Percentiles rank a stretch among this genome's conserved stretches.
phyloP scores from a whole-genome alignment of 345 rosid species.

The Citrus mangshanensis region DNA sequence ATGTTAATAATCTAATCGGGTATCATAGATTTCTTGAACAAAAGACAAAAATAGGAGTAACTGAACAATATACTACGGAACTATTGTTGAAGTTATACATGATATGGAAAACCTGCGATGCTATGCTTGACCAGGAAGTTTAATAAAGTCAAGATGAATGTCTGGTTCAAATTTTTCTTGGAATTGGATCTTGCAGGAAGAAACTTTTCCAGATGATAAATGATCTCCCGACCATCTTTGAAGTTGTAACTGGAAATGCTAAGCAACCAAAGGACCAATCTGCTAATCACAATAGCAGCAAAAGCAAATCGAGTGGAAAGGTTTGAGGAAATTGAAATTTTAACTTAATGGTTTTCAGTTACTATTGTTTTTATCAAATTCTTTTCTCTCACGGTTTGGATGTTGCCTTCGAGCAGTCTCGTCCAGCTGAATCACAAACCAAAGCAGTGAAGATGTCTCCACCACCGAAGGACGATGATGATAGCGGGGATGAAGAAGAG shows the following conservation, averaged over 20 bases:
- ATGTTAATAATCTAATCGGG: not conserved
- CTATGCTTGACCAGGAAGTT: not conserved
- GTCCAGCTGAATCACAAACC: slow-evolving; percentile 53
- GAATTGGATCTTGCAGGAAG: slow-evolving; percentile 56
- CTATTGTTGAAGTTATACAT: not conserved
- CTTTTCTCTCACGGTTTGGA: slow-evolving; percentile 13
- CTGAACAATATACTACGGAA: not conserved
- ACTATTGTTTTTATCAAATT: not conserved
- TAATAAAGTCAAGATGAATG: not conserved
- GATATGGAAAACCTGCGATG: not conserved
- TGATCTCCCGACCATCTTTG: slow-evolving; percentile 88
- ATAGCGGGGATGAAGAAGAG: slow-evolving; percentile 92
- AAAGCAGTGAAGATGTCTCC: slow-evolving; percentile 71
- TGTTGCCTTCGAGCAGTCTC: slow-evolving; percentile 49
- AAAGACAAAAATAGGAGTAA: not conserved
- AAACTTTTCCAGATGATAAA: slow-evolving; percentile 98
- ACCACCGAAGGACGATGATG: slow-evolving; percentile 85
- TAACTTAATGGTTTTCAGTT: not conserved
- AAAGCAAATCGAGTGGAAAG: slow-evolving; percentile 80
- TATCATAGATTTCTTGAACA: not conserved
- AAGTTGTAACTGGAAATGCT: slow-evolving; percentile 72
- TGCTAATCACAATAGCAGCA: slow-evolving; percentile 55
- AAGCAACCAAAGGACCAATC: slow-evolving; percentile 80
- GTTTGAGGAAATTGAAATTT: slow-evolving; percentile 35
- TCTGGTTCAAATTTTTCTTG: not conserved